Conservation (phyloP, 352 stramenopile species). For the Globisporangium canariense region DNA sequence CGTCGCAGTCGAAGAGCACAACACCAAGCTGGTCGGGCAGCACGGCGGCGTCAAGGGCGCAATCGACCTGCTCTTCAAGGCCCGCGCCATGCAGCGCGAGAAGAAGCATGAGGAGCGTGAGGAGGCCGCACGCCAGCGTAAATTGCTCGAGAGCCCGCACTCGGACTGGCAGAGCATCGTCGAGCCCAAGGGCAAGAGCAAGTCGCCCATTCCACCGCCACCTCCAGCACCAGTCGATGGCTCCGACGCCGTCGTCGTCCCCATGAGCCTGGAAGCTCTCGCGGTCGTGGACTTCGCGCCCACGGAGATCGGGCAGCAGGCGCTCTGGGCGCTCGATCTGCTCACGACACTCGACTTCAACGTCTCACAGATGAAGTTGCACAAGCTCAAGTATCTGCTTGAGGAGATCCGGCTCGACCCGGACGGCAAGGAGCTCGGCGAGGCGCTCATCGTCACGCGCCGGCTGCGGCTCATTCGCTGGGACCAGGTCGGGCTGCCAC, state of each 20-base stretch:
- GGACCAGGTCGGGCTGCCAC: constrained; percentile 41
- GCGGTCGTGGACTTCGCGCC: constrained; percentile 63
- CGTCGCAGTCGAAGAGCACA: constrained; percentile 43
- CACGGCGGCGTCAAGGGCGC: constrained; percentile 55
- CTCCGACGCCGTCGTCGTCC: constrained; percentile 19
- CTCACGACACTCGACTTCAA: constrained; percentile 66
- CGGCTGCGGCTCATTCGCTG: constrained; percentile 61
- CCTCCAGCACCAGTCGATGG: constrained; percentile 22
- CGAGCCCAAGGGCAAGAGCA: constrained; percentile 22
- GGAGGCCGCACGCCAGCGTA: constrained; percentile 27
- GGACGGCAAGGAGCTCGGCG: constrained; percentile 47
- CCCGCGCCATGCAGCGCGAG: constrained; percentile 51
- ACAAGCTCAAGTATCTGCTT: constrained; percentile 69
- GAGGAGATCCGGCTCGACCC: constrained; percentile 68
- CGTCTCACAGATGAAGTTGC: constrained; percentile 67
- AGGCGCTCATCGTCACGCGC: constrained; percentile 56
- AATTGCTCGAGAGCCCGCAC: constrained; percentile 23
- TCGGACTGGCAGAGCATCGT: constrained; percentile 39
- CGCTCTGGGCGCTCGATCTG: constrained; percentile 72
- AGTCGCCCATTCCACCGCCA: constrained; percentile 14
- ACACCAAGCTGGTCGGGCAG: constrained; percentile 59
- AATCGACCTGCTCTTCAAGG: constrained; percentile 56
- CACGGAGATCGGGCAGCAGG: constrained; percentile 60
- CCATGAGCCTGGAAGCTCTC: constrained; percentile 34
- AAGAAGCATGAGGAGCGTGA: constrained; percentile 38